phyloP scores from a whole-genome alignment of 768 basidiomycete genomes.

The Auriscalpium vulgare region DNA sequence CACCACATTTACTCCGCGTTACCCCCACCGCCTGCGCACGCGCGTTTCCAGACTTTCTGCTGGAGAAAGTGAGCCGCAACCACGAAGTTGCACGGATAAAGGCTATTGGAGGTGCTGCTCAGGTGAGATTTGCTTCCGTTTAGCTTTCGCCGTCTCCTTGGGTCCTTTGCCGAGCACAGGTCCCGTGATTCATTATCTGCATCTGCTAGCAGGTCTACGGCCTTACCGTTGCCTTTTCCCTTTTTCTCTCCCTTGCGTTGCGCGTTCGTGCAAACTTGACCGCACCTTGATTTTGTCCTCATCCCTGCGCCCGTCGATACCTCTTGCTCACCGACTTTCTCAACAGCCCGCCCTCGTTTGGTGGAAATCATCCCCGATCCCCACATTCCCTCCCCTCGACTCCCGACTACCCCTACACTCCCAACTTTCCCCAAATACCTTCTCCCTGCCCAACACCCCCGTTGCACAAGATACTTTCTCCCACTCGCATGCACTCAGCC shows the following conservation, averaged over 20 bases:
- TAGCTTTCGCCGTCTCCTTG: not conserved
- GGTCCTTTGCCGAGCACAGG: not conserved
- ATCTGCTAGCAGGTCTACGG: not conserved
- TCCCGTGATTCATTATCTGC: not conserved
- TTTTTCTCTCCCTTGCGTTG: not conserved
- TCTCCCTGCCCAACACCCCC: slow-evolving; percentile 68
- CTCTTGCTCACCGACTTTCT: not conserved
- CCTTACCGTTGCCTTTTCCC: not conserved
- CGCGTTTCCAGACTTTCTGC: slow-evolving; percentile 47
- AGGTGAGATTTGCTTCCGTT: slow-evolving; percentile 30
- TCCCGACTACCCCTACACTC: slow-evolving; percentile 60
- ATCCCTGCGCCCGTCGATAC: not conserved
- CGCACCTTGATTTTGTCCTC: not conserved
- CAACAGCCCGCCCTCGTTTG: slow-evolving; percentile 66
- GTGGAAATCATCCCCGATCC: slow-evolving; percentile 78
- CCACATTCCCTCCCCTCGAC: slow-evolving; percentile 65
- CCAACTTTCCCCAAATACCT: slow-evolving; percentile 59
- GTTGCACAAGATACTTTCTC: slow-evolving; percentile 76
- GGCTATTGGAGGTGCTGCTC: slow-evolving; percentile 71
- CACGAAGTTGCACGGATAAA: slow-evolving; percentile 67
- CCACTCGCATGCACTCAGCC: slow-evolving; percentile 65
- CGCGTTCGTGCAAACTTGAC: not conserved
- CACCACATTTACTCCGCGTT: not conserved
- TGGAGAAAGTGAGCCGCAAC: slow-evolving; percentile 65
- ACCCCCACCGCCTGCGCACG: slow-evolving; percentile 12